Percentiles rank a stretch among this genome's conserved stretches.
These are phyloP conservation scores for Stylosanthes scabra DNA, from an alignment of 331 rosid genomes.

Conservation along the genomic window DNA sequence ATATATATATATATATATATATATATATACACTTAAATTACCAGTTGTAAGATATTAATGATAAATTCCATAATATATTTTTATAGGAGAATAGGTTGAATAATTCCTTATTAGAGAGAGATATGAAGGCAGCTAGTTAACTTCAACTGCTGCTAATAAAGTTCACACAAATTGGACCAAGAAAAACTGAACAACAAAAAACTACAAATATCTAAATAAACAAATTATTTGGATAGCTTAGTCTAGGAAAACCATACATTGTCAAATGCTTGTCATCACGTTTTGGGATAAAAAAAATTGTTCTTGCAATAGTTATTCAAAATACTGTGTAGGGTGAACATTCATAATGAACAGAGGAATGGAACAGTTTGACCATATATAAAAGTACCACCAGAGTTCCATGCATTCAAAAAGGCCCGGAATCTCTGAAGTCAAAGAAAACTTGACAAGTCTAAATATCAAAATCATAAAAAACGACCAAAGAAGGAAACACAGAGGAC, in stretches of 20 bases:
- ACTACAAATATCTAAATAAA: background rate
- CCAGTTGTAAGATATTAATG: background rate
- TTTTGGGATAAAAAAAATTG: background rate
- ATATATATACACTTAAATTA: background rate
- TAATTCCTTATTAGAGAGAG: background rate
- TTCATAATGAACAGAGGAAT: background rate
- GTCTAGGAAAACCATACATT: background rate
- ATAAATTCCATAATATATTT: background rate
- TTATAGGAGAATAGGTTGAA: slow-evolving; percentile 6
- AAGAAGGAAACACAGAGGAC: background rate
- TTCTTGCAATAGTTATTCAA: background rate
- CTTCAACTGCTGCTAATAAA: background rate
- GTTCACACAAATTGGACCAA: background rate
- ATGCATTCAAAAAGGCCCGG: background rate
- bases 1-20: too few relatives aligned
- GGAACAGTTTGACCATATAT: background rate
- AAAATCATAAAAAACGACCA: background rate
- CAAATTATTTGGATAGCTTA: background rate
- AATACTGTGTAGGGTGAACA: background rate
- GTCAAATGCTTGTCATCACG: background rate
- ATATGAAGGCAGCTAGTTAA: background rate
- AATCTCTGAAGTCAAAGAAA: background rate
- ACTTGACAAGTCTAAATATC: background rate
- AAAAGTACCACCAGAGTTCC: background rate
- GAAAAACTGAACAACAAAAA: background rate